Base-by-base conservation (phyloP, 2,329 filamentous ascomycete genomes). In the Myrmaecium sp. region DNA sequence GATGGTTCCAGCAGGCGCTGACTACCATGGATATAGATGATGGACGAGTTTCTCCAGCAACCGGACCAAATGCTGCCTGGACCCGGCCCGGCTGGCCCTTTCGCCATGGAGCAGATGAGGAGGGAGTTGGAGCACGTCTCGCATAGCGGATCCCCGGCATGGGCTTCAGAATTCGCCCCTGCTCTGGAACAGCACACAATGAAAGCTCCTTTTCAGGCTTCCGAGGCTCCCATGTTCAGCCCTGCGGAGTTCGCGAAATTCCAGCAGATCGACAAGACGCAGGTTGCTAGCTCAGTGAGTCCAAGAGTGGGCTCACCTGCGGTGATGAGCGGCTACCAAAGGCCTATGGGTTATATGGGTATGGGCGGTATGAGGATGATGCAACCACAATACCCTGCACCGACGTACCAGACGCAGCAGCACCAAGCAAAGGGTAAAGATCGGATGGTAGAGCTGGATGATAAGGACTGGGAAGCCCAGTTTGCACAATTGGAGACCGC, bases 381-480 rank as follows among this genome's bases (percentile, higher is more conserved):
- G 54, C 47, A 39, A 41, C 57, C 41, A 41, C 49, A 36, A 34
- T 51, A 34, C 43, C 52, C 44, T 10, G 52, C 51, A 8, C 55
- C 62, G 42, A 51, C 51, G 23, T 55, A 61, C 43, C 58, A 63
- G 38, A 30, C 42, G 33, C 52, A 38, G 6, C 26, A 35, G 9
- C 21, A 30, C 22, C 52, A 83, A 51, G 80, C 78, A 32, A 95
- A 95, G 50, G 84, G 79, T 20, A 92, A 91, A 53, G 70, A 60
- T 5, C 58, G 67, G 18, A 69, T 95, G 57, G 75, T 95, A 8
- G 89, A 95, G 57, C 67, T 95, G 14, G 82, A 94, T 47, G 86
- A 98, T 41, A 52, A 76, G 44, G 77, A 92, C 46, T 95, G 89
- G 89, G 86, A 95, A 54, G 81, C 83, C 41, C 83, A 95, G 51